Evolutionary conservation across 1,139 yeast genomes (phyloP), one percentile per base, ranked within the genome.

Genomic region (Suhomyces maxii): DNA sequence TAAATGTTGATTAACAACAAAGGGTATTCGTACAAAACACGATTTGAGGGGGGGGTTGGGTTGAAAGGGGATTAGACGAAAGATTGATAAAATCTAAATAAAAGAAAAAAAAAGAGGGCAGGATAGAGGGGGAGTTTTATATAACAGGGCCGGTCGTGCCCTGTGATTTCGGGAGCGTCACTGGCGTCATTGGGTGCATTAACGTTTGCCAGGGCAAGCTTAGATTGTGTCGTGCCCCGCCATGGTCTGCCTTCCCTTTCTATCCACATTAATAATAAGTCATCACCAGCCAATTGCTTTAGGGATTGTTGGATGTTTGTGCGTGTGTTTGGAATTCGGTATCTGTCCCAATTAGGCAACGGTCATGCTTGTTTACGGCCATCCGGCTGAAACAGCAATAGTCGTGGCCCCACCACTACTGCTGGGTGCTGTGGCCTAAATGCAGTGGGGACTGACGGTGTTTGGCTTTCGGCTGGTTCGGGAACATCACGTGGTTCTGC

Each of bases 401-500:
- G 39, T 39, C 18, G 41, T 36, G 32, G 37, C 39, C 28, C 23
- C 35, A 26, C 26, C 34, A 30, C 39, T 36, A 34, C 14, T 13
- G 42, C 26, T 28, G 8, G 30, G 18, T 18, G 6, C 4, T 18
- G 23, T 4, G 23, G 23, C 3, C 3, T 18, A 18, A 18, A 18
- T 18, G 23, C 23, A 18, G 23, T 18, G 23, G 23, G 23, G 23
- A 18, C 23, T 18, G 23, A 18, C 40, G 34, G 36, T 55, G 51
- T 53, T 54, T 44, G 45, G 42, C 33, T 44, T 41, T 52, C 58
- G 60, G 59, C 58, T 55, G 39, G 43, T 52, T 54, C 59, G 59
- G 60, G 59, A 35, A 12, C 28, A 38, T 41, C 45, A 42, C 48
- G 45, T 45, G 48, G n/a, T 9, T 3, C n/a, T n/a, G n/a, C n/a